Conservation (phyloP, 495 filamentous ascomycete genomes). For the Penicillium riverlandense region DNA sequence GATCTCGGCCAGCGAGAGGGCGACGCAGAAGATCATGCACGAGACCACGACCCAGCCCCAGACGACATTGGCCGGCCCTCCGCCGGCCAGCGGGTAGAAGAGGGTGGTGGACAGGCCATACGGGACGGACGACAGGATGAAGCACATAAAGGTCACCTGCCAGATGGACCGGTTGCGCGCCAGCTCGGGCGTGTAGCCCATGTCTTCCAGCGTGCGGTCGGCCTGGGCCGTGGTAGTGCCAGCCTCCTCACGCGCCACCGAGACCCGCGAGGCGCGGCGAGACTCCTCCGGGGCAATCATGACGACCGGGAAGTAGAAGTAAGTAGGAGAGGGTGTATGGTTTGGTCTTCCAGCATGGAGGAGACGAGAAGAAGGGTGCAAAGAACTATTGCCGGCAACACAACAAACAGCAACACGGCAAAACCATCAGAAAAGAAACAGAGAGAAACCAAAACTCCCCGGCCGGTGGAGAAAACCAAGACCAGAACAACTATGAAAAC, state of each 20-base stretch:
- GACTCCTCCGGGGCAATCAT: slow-evolving; percentile 7
- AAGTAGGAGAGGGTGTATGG: background rate
- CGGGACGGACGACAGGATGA: slow-evolving; percentile 45
- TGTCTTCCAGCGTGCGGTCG: slow-evolving; percentile 20
- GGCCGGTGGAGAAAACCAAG: no score
- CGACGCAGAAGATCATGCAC: slow-evolving; percentile 56
- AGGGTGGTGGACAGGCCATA: slow-evolving; percentile 59
- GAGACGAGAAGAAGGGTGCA: background rate
- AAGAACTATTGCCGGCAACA: no score
- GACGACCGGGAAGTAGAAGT: background rate
- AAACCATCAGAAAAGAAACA: no score
- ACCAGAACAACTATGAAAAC: no score
- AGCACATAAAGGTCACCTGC: slow-evolving; percentile 28
- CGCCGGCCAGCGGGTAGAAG: slow-evolving; percentile 54
- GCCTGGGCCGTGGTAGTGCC: slow-evolving; percentile 12
- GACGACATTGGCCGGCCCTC: slow-evolving; percentile 53
- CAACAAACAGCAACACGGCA: no score
- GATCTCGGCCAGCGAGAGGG: slow-evolving; percentile 62
- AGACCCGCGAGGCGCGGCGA: slow-evolving; percentile 13
- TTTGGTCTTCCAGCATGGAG: background rate
- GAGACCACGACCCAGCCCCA: slow-evolving; percentile 60
- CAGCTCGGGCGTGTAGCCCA: slow-evolving; percentile 51
- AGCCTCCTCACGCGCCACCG: slow-evolving; percentile 6
- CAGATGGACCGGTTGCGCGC: slow-evolving; percentile 44
- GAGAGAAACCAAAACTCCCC: no score